These are phyloP conservation scores for Climacium dendroides DNA, from an alignment of 225 moss, liverwort and hornwort genomes.

Conservation along the genomic window DNA sequence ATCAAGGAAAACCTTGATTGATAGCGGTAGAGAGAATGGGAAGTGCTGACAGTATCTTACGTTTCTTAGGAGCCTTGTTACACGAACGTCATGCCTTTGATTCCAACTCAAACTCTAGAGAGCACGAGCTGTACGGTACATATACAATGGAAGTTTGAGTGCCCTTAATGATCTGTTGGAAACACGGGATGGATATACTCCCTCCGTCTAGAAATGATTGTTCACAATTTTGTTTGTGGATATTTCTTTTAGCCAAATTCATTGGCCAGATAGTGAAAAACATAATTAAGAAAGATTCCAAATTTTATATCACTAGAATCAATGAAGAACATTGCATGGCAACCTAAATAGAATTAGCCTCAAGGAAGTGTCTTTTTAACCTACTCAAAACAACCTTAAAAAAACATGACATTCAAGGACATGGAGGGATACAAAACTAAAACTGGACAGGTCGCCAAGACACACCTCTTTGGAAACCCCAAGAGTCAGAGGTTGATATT, in stretches of 20 bases:
- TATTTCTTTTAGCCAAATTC: no score
- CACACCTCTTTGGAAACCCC: background rate
- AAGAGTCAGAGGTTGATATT: background rate
- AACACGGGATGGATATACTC: background rate
- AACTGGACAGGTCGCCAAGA: background rate
- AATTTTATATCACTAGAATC: no score
- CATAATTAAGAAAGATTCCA: no score
- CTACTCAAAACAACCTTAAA: no score
- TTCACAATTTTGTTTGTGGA: no score
- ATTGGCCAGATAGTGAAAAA: no score
- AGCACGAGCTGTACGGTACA: conserved; percentile 10
- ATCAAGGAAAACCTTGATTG: conserved; percentile 24
- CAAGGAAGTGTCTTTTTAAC: no score
- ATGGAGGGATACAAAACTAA: no score
- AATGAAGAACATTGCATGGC: no score
- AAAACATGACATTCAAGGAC: no score
- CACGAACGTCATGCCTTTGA: conserved; percentile 2
- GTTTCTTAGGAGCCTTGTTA: conserved; percentile 11
- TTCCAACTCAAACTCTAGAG: conserved; percentile 17
- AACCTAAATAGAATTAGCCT: no score
- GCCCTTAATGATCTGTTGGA: conserved; percentile 25
- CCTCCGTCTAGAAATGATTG: no score
- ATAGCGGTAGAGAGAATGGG: conserved; percentile 15
- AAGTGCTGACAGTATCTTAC: conserved; percentile 1
- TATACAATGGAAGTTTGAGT: conserved; percentile 25